Evolutionary conservation across 2,329 filamentous ascomycete genomes (phyloP).

Genomic region (Chrysoporthe austroafricana): DNA sequence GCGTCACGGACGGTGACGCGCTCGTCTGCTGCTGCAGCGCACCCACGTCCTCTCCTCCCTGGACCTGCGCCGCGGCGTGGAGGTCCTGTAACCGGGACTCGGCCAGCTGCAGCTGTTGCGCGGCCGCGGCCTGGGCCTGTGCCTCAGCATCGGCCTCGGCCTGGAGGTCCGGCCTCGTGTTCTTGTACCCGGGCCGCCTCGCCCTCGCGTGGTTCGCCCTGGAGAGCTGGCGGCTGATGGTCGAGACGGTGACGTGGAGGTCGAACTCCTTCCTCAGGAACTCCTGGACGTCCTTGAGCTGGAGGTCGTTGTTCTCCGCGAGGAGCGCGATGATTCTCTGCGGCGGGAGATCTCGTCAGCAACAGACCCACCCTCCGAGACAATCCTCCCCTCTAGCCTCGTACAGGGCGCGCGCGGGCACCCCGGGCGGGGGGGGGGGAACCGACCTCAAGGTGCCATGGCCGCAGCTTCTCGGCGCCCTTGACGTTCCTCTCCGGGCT

Average conservation of each 20-base stretch:
- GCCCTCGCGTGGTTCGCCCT: constrained; percentile 24
- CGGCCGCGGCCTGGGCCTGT: neutral
- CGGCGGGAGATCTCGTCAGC: neutral
- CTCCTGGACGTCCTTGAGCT: constrained; percentile 25
- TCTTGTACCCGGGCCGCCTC: constrained; percentile 27
- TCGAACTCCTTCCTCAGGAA: constrained; percentile 27
- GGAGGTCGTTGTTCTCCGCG: constrained; percentile 25
- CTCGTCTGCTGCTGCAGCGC: neutral
- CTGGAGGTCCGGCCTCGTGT: constrained; percentile 26
- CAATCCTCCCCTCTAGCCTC: neutral
- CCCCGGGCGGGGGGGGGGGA: neutral
- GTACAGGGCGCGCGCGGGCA: neutral
- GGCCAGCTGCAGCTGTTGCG: neutral
- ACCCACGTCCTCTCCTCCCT: neutral
- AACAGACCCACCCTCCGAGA: neutral
- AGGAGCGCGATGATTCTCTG: constrained; percentile 28
- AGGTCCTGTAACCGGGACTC: constrained; percentile 4
- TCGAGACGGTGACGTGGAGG: constrained; percentile 25
- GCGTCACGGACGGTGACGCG: neutral
- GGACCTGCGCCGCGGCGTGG: neutral
- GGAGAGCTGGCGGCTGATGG: constrained; percentile 27
- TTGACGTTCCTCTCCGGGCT: constrained; percentile 27
- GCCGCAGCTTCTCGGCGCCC: constrained; percentile 27
- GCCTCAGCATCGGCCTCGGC: neutral
- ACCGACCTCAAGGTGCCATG: constrained; percentile 28